Evolutionary conservation across 345 rosid species (phyloP), one percentile per base, ranked within the genome.

Genomic region (Geranium brycei): DNA sequence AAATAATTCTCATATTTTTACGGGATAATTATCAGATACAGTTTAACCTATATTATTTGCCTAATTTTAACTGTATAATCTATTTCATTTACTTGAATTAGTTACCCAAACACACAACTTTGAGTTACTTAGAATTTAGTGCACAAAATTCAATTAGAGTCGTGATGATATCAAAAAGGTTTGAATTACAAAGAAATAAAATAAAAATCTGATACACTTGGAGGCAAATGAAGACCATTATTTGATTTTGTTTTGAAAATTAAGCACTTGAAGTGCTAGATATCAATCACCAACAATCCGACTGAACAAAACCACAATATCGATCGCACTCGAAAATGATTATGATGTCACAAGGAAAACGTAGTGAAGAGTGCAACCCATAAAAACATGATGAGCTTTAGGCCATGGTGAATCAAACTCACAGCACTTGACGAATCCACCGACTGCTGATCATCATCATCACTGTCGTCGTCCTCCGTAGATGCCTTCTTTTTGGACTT

Each of bases 401-500:
- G 15, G 12, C 53, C 41, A 35, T 4, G 41, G 41, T 47, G 7
- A 2, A 8, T 13, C 53, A 47, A 47, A 47, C 53, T 47, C 53
- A 47, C 53, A 47, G 13, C 53, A 8, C 53, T 13, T 47, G 53
- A 47, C 13, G 53, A 47, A 47, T 47, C 53, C 13, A 13, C 53
- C 11, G 53, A 47, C 53, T 47, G 53, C 10, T 8, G 13, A 11
- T 47, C 53, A 38, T 38, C 47, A 38, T 23, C 28, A 23, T 23
- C 28, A 23, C 47, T 38, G 53, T 47, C 53, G 53, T 11, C 14
- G 59, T 60, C 64, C 0, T 63, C 51, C 31, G 58, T n/a, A 3
- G 59, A 19, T 19, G 59, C 41, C 31, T 67, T 47, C 63, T 58
- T 64, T 18, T 59, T 59, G 19, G 61, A 13, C 35, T 62, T 61